A percentile compares a stretch with the other conserved stretches of the same genome.
These are phyloP conservation scores for Cladosporium velox DNA, from an alignment of 2,329 filamentous ascomycete species.

Conservation along the genomic window DNA sequence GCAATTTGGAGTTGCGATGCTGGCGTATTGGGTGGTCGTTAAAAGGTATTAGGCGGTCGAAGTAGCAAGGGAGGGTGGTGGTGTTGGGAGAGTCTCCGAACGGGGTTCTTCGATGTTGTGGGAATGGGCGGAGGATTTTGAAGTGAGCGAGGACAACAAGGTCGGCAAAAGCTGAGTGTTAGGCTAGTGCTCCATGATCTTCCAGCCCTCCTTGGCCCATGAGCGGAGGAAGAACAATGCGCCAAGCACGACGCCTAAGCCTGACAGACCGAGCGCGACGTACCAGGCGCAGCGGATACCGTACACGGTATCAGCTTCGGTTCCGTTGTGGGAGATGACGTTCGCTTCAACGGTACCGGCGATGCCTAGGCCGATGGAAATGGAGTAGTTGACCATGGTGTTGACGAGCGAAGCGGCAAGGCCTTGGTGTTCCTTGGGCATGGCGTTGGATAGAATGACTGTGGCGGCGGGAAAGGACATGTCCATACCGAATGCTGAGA, in stretches of 20 bases:
- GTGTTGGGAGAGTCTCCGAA: not conserved
- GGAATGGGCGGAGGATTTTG: not conserved
- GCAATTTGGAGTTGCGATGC: not conserved
- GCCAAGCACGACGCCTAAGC: constrained; percentile 31
- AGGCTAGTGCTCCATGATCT: constrained; percentile 24
- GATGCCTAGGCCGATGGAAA: constrained; percentile 65
- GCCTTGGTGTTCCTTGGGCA: constrained; percentile 51
- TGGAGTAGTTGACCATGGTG: constrained; percentile 69
- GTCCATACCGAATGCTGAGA: constrained; percentile 56
- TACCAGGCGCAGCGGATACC: constrained; percentile 48
- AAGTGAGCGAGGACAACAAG: not conserved
- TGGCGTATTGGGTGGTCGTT: not conserved
- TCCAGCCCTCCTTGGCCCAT: constrained; percentile 27
- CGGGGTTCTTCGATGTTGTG: not conserved
- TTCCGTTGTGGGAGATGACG: constrained; percentile 44
- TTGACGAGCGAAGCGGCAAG: constrained; percentile 60
- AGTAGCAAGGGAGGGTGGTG: not conserved
- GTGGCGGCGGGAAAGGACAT: constrained; percentile 66
- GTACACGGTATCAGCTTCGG: constrained; percentile 35
- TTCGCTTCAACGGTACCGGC: constrained; percentile 63
- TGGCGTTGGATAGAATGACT: constrained; percentile 59
- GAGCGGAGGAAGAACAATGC: constrained; percentile 32
- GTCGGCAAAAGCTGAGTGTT: not conserved
- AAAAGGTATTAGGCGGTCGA: not conserved
- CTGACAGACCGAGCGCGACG: constrained; percentile 40